A percentile compares a stretch with the other conserved stretches of the same genome.
These are phyloP conservation scores for Talaromyces piceae DNA, from an alignment of 2,329 filamentous ascomycete genomes.

Conservation along the genomic window DNA sequence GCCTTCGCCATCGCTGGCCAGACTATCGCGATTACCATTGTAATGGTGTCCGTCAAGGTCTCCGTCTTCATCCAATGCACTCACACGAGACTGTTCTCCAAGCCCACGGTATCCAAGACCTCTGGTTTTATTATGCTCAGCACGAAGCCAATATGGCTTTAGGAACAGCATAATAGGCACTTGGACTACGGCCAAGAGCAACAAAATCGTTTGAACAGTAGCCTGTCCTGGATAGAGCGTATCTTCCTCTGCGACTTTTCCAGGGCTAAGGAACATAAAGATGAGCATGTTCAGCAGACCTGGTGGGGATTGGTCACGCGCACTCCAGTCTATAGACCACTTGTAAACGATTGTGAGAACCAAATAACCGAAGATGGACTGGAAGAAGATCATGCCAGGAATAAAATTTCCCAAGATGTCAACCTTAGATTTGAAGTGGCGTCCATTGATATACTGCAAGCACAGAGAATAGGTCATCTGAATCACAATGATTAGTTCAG, in stretches of 20 bases:
- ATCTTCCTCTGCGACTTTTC: slow-evolving; percentile 55
- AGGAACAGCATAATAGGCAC: slow-evolving; percentile 88
- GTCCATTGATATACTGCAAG: slow-evolving; percentile 85
- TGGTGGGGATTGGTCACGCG: slow-evolving; percentile 61
- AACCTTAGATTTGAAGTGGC: slow-evolving; percentile 87
- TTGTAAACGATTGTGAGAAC: slow-evolving; percentile 94
- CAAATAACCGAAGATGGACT: slow-evolving; percentile 95
- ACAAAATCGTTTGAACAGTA: slow-evolving; percentile 64
- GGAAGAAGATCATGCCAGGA: slow-evolving; percentile 99
- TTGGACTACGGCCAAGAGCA: slow-evolving; percentile 75
- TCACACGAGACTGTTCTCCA: slow-evolving; percentile 79
- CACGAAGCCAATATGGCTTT: slow-evolving; percentile 91
- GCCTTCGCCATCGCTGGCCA: slow-evolving; percentile 70
- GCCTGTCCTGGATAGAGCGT: slow-evolving; percentile 72
- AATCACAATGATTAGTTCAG: slow-evolving; percentile 8
- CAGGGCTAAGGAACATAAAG: slow-evolving; percentile 96
- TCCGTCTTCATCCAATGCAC: slow-evolving; percentile 83
- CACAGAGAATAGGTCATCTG: slow-evolving; percentile 95
- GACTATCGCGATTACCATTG: slow-evolving; percentile 53
- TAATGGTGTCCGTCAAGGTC: slow-evolving; percentile 57
- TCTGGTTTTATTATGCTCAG: slow-evolving; percentile 83
- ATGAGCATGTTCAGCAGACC: slow-evolving; percentile 97
- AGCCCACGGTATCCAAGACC: slow-evolving; percentile 88
- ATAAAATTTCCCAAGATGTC: slow-evolving; percentile 98
- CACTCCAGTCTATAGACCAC: slow-evolving; percentile 85